Evolutionary conservation across 352 stramenopile species (phyloP).

Genomic region (Phytophthora tubulina): DNA sequence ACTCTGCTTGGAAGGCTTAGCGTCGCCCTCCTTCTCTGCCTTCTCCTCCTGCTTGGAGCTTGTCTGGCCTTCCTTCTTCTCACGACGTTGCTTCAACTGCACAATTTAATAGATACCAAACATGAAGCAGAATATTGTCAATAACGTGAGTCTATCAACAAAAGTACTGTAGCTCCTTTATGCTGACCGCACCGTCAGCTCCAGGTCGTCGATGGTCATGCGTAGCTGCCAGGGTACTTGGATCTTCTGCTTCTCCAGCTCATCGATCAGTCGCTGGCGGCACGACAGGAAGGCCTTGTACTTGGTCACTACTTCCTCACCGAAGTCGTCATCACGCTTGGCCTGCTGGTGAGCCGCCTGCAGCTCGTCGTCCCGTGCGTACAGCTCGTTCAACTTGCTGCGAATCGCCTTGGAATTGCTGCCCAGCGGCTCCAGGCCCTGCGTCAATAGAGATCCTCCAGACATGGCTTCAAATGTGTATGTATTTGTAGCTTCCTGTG

Average conservation of each 20-base stretch:
- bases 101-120: background rate
- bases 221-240: conserved; percentile 73
- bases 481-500: too few relatives aligned
- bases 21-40: conserved; percentile 13
- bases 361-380: conserved; percentile 62
- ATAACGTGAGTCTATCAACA: background rate
- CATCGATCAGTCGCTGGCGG: conserved; percentile 57
- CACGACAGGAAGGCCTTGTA: conserved; percentile 66
- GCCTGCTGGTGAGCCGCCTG: conserved; percentile 62
- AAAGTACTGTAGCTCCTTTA: background rate
- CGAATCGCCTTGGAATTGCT: conserved; percentile 40
- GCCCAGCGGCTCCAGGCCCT: conserved; percentile 50
- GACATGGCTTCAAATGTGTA: conserved; percentile 3
- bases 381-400: conserved; percentile 50
- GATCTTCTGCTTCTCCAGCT: conserved; percentile 53
- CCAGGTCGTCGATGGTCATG: conserved; percentile 84
- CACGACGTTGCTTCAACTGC: conserved; percentile 56
- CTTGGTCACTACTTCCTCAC: conserved; percentile 67
- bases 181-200: conserved; percentile 67
- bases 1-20: conserved; percentile 7
- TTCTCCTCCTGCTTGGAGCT: background rate
- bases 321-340: conserved; percentile 71
- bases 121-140: background rate
- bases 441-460: conserved; percentile 56
- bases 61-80: conserved; percentile 48